Evolutionary conservation across 2,329 filamentous ascomycete species (phyloP).

Genomic region (Scleromitrula shiraiana): DNA sequence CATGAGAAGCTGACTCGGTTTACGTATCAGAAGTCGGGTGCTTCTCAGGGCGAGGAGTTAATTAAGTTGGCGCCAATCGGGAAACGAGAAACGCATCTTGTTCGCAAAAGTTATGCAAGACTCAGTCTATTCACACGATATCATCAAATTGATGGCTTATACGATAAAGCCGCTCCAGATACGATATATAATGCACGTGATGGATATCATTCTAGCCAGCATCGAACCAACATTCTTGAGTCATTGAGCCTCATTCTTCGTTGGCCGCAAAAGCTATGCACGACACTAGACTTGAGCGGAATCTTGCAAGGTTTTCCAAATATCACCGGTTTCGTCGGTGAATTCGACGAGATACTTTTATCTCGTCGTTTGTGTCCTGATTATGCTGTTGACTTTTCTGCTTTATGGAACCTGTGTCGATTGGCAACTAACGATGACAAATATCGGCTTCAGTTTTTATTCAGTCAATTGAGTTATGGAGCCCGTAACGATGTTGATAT

Average conservation of each 20-base stretch:
- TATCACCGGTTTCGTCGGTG: conserved; percentile 33
- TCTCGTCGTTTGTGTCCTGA: conserved; percentile 34
- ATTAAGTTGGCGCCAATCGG: neutral
- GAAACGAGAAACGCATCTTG: conserved; percentile 9
- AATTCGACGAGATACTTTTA: conserved; percentile 29
- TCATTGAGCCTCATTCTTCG: conserved; percentile 20
- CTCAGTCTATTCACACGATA: neutral
- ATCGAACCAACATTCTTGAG: conserved; percentile 20
- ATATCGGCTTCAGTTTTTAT: conserved; percentile 38
- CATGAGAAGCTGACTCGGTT: conserved; percentile 18
- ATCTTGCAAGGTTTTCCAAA: conserved; percentile 29
- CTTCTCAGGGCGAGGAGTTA: no score
- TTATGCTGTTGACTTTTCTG: conserved; percentile 36
- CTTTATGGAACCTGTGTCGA: conserved; percentile 34
- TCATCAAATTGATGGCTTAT: neutral
- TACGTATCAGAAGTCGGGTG: neutral
- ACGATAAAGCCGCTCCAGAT: neutral
- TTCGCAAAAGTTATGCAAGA: conserved; percentile 10
- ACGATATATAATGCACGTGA: conserved; percentile 15
- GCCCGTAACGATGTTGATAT: conserved; percentile 32
- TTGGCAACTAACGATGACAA: conserved; percentile 20
- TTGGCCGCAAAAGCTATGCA: conserved; percentile 21
- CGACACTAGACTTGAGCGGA: conserved; percentile 20
- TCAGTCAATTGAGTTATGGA: conserved; percentile 39
- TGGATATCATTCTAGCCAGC: neutral